phyloP scores from a whole-genome alignment of 106 monocot species.

The Phalaenopsis aphrodite region DNA sequence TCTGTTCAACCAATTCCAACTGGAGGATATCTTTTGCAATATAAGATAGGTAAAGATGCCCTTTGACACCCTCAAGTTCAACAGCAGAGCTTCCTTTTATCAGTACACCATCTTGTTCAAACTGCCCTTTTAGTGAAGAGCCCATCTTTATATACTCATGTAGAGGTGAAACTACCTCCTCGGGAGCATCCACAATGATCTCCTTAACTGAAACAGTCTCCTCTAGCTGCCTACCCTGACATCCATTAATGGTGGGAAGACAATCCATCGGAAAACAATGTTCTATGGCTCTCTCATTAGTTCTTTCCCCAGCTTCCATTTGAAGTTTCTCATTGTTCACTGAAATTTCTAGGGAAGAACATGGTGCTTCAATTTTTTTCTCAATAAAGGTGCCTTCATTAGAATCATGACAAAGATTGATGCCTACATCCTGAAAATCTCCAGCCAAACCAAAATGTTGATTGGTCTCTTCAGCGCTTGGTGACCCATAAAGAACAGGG shows the following conservation, averaged over 20 bases:
- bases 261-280: neutral
- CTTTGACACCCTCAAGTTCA: constrained; percentile 45
- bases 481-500: neutral
- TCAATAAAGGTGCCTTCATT: neutral
- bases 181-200: neutral
- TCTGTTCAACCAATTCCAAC: constrained; percentile 44
- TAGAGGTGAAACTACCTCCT: neutral
- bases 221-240: neutral
- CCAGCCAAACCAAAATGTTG: neutral
- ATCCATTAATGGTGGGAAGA: neutral
- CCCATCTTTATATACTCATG: neutral
- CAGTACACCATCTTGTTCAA: neutral
- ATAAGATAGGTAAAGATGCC: constrained; percentile 57
- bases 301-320: neutral
- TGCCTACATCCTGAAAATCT: neutral
- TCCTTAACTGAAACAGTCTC: neutral
- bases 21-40: constrained; percentile 55
- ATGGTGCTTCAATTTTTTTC: constrained; percentile 7
- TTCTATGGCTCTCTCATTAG: neutral
- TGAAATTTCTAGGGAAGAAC: neutral
- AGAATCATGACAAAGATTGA: neutral
- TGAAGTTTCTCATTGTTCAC: neutral
- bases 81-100: constrained; percentile 4
- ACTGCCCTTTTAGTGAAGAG: neutral
- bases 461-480: neutral